phyloP scores from a whole-genome alignment of 1,284 basidiomycete genomes.

The Tranzscheliella williamsii region DNA sequence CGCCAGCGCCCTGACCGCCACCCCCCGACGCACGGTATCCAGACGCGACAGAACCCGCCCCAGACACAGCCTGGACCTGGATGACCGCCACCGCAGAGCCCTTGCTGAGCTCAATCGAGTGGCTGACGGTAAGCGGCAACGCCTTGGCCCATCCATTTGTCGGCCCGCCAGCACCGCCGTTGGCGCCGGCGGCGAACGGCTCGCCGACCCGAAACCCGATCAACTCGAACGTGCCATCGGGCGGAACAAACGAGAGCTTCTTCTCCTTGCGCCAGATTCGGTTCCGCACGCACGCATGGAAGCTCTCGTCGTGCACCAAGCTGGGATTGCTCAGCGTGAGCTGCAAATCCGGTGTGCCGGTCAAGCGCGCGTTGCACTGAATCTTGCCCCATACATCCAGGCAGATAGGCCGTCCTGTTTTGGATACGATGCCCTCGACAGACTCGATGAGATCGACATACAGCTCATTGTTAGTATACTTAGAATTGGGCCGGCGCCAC shows the following conservation, averaged over 20 bases:
- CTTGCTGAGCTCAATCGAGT: slow-evolving; percentile 16
- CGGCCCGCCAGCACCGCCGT: slow-evolving; percentile 1
- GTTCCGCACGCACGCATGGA: slow-evolving; percentile 84
- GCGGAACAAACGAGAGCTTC: slow-evolving; percentile 45
- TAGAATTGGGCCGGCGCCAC: slow-evolving; percentile 52
- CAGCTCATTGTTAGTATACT: slow-evolving; percentile 53
- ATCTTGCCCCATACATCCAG: slow-evolving; percentile 40
- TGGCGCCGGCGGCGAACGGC: slow-evolving; percentile 51
- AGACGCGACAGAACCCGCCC: slow-evolving; percentile 1
- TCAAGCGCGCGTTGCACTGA: slow-evolving; percentile 41
- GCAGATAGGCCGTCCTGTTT: slow-evolving; percentile 63
- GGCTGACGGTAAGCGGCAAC: slow-evolving; percentile 5
- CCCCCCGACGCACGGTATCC: not conserved
- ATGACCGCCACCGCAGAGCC: slow-evolving; percentile 12
- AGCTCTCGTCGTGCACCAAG: slow-evolving; percentile 76
- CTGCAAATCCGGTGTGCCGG: slow-evolving; percentile 61
- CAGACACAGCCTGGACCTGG: slow-evolving; percentile 6
- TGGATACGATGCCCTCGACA: slow-evolving; percentile 34
- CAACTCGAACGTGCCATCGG: slow-evolving; percentile 49
- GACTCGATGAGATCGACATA: slow-evolving; percentile 51
- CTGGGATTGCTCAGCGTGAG: slow-evolving; percentile 63
- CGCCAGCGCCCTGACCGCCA: no score
- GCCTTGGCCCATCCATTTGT: slow-evolving; percentile 22
- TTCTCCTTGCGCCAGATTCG: slow-evolving; percentile 69
- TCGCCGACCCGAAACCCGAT: slow-evolving; percentile 50